phyloP scores from a whole-genome alignment of 495 filamentous ascomycete species.

The Lentithecium fluviatile region DNA sequence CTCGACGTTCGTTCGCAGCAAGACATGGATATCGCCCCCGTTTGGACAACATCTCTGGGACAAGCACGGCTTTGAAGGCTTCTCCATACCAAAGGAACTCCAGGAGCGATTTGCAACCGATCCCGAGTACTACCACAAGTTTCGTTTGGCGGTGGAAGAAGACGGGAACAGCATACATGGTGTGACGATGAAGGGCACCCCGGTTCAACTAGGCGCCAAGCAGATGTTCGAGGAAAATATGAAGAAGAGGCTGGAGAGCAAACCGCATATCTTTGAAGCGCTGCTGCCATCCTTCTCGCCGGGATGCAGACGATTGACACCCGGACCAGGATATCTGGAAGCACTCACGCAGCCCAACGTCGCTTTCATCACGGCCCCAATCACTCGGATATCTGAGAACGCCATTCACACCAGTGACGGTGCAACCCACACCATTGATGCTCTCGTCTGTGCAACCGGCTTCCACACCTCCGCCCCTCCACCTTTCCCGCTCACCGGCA shows the following conservation, averaged over 20 bases:
- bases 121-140: constrained; percentile 37
- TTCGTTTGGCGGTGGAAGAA: constrained; percentile 40
- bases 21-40: constrained; percentile 42
- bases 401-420: constrained; percentile 39
- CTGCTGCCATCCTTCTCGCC: constrained; percentile 40
- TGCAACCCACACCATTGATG: constrained; percentile 39
- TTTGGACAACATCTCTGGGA: constrained; percentile 34
- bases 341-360: constrained; percentile 42
- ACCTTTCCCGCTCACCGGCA: constrained; percentile 38
- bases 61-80: constrained; percentile 30
- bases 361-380: constrained; percentile 34
- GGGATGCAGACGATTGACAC: constrained; percentile 42
- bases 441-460: constrained; percentile 42
- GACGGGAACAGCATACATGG: constrained; percentile 41
- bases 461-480: constrained; percentile 41
- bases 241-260: constrained; percentile 33
- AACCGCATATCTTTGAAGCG: constrained; percentile 38
- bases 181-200: constrained; percentile 37
- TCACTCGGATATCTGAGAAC: constrained; percentile 29
- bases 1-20: constrained; percentile 38
- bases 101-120: constrained; percentile 18
- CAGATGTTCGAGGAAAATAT: constrained; percentile 39
- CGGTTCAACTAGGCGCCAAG: constrained; percentile 35
- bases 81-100: constrained; percentile 13
- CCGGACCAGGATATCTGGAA: constrained; percentile 43